Evolutionary conservation across 192 early-diverging fungal species (phyloP), one percentile per base, ranked within the genome.

Genomic region (Coemansia sp.): DNA sequence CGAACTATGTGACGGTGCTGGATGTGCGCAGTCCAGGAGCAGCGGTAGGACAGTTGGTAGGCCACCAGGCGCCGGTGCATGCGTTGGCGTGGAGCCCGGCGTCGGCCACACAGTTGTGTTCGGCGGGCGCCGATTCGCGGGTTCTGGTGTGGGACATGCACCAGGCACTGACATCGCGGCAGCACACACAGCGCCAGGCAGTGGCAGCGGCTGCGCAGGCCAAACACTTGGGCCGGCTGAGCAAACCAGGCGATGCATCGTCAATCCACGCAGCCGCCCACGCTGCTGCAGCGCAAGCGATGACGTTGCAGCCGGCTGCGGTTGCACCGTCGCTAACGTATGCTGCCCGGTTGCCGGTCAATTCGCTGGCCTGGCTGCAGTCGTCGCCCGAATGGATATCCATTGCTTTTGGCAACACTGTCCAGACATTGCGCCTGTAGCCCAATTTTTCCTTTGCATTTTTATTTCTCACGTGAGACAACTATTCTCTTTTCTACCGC

Each of bases 131-230:
- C 25, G 97, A 97, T 74, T 74, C 82, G 20, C 90, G 94, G 54
- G 93, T 96, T 6, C 78, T 97, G 25, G 90, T 98, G 15, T 98
- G 96, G 97, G 92, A 97, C 68, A 86, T 97, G 17, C 84, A 78
- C 46, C 72, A 81, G 23, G 63, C 73, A 0, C 60, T 81, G 37
- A 49, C 70, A 51, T 57, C 84, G 25, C 66, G 85, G 65, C 59
- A 82, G 66, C 64, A 71, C 57, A 57, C 82, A 64, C 66, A 68
- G 60, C 50, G 76, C 38, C 69, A 76, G 74, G 86, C 56, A 44
- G 69, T 57, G 59, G 62, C 60, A 21, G 74, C 58, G 37, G 76
- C 62, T 2, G 74, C 74, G 0, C 72, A 81, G 70, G 72, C 72
- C 37, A 81, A 69, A 64, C 79, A 81, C 23, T 26, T 81, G 31